Conservation (phyloP, 352 stramenopile genomes). For the Albugo candida region DNA sequence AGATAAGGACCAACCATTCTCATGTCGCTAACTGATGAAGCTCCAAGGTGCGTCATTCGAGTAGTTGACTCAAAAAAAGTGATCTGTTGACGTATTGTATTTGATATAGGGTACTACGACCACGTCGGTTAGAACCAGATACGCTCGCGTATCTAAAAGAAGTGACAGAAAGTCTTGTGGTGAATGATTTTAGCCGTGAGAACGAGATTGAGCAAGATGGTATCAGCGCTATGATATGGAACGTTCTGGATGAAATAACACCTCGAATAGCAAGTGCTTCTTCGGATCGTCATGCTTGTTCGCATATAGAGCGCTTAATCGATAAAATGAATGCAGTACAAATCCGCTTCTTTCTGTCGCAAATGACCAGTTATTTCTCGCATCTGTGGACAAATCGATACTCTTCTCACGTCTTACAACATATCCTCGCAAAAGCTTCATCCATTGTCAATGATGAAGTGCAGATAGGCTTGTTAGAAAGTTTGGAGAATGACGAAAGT, state of each 20-base stretch:
- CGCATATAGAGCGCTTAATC: conserved; percentile 47
- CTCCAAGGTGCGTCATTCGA: too few species aligned
- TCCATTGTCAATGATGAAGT: conserved; percentile 24
- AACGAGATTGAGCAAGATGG: conserved; percentile 32
- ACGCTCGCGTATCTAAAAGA: conserved; percentile 71
- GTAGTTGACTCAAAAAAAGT: too few species aligned
- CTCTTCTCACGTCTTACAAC: conserved; percentile 69
- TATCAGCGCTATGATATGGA: conserved; percentile 44
- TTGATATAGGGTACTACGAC: conserved; percentile 29
- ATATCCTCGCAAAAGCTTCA: conserved; percentile 40
- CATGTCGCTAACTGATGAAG: too few species aligned
- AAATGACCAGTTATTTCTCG: conserved; percentile 63
- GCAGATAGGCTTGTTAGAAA: conserved; percentile 11
- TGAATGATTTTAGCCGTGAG: conserved; percentile 16
- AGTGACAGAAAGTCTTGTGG: conserved; percentile 46
- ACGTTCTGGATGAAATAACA: conserved; percentile 60
- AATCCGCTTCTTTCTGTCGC: conserved; percentile 52
- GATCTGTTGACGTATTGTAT: background rate
- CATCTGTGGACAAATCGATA: conserved; percentile 77
- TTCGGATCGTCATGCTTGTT: conserved; percentile 52
- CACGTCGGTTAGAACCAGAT: conserved; percentile 50
- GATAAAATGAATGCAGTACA: conserved; percentile 50
- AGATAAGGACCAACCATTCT: too few species aligned
- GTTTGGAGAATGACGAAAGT: conserved; percentile 29
- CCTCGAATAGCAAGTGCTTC: conserved; percentile 47